Evolutionary conservation across 2,329 filamentous ascomycete genomes (phyloP), one percentile per base, ranked within the genome.

Genomic region (Aspergillus vadensis): DNA sequence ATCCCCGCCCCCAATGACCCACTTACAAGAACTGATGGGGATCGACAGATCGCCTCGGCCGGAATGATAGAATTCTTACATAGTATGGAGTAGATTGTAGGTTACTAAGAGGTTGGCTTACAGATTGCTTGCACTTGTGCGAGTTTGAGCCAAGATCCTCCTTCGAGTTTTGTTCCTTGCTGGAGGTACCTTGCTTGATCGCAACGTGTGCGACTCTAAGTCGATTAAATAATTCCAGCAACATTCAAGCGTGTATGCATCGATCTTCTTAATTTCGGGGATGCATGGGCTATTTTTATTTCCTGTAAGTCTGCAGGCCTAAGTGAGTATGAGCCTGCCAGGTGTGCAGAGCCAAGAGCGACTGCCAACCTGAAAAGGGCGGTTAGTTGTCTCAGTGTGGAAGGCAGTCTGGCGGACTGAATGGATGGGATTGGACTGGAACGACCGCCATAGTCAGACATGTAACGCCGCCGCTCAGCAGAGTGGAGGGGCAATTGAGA

Each of bases 1-100:
- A 67, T 67, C 65, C 60, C 63, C 55, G 61, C 60, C 62, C 51
- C 49, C 41, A 32, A 41, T 53, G 65, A 68, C 65, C 66, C 66
- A 67, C 65, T 17, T 48, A 43, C 12, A 30, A 58, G 21, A 44
- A 51, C 48, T 53, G 49, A 56, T 57, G 57, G 60, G 56, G 65
- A 64, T 68, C 65, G 55, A 52, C 58, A 53, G 30, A 36, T 17
- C 21, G 19, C 44, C 57, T 59, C 55, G 61, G 52, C 59, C 55
- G 61, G 56, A 15, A 36, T 36, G 32, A 36, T 36, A 36, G 5
- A 36, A 36, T 36, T 15, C 32, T 36, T 36, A 36, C 32, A 36
- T 23, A 12, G 41, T 17, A 21, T 12, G 41, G 21, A 21, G 41
- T 21, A 21, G n/a, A 10, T 8, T 17, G 17, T 44, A 21, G 41